These are phyloP conservation scores for Guyanaporus albipodus DNA, from an alignment of 768 basidiomycete species.

Conservation along the genomic window DNA sequence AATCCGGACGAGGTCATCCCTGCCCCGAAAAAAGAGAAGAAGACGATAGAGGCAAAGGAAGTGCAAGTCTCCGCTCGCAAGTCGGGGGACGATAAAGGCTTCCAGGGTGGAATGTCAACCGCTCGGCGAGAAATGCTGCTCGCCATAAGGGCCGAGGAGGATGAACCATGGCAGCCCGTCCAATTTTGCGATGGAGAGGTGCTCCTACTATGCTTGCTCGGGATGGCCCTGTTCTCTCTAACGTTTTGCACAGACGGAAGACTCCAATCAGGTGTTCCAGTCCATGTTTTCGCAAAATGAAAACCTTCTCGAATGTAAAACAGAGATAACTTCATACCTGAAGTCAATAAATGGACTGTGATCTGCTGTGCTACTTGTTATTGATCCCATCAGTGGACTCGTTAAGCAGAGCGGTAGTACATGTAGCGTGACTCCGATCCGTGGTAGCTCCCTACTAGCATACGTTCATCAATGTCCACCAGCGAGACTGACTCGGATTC, in stretches of 20 bases:
- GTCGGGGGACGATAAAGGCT: slow-evolving; percentile 55
- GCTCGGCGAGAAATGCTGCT: slow-evolving; percentile 75
- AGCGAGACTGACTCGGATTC: slow-evolving; percentile 62
- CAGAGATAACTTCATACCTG: slow-evolving; percentile 53
- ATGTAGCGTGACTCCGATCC: not conserved
- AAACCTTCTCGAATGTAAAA: slow-evolving; percentile 49
- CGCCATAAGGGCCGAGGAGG: slow-evolving; percentile 70
- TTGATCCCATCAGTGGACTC: too few relatives aligned
- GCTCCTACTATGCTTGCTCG: slow-evolving; percentile 20
- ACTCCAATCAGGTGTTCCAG: slow-evolving; percentile 56
- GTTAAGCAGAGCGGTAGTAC: not conserved
- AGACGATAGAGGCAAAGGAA: slow-evolving; percentile 59
- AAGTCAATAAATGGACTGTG: slow-evolving; percentile 54
- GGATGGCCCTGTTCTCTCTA: slow-evolving; percentile 5
- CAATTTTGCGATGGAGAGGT: slow-evolving; percentile 67
- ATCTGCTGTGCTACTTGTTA: slow-evolving; percentile 7
- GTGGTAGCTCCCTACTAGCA: not conserved
- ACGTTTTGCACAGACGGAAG: slow-evolving; percentile 44
- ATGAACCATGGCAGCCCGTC: slow-evolving; percentile 70
- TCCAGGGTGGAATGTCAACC: slow-evolving; percentile 63
- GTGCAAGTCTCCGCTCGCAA: slow-evolving; percentile 75
- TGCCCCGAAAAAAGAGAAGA: slow-evolving; percentile 55
- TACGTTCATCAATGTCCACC: slow-evolving; percentile 26
- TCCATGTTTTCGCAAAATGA: slow-evolving; percentile 58
- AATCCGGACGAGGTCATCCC: slow-evolving; percentile 66